Conservation (phyloP, 192 early-diverging fungal genomes). For the Spizellomyces punctatus region DNA sequence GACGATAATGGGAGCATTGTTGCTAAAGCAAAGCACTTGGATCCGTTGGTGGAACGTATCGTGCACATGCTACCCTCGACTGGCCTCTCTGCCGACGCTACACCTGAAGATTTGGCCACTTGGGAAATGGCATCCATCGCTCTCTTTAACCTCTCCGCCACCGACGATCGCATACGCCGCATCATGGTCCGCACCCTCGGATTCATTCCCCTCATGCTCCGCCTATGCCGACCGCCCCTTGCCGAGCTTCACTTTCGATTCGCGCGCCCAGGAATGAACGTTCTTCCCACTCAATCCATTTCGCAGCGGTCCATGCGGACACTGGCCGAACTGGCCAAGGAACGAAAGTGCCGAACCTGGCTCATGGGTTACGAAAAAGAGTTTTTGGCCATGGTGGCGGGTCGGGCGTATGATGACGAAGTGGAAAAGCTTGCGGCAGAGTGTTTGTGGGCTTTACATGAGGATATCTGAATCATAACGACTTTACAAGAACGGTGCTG, state of each 20-base stretch:
- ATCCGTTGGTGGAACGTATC: constrained; percentile 1
- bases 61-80: constrained; percentile 7
- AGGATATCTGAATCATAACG: not conserved
- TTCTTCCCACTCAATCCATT: constrained; percentile 6
- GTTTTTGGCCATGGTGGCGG: constrained; percentile 12
- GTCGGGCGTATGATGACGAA: not conserved
- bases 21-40: constrained; percentile 14
- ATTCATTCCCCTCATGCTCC: constrained; percentile 16
- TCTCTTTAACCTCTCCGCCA: constrained; percentile 10
- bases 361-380: constrained; percentile 1
- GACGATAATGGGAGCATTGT: constrained; percentile 59
- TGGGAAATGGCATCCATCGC: constrained; percentile 32
- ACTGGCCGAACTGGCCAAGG: constrained; percentile 4
- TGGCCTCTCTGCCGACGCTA: constrained; percentile 10
- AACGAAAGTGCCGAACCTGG: not conserved
- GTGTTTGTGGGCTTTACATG: constrained; percentile 19
- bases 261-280: not conserved
- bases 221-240: constrained; percentile 2
- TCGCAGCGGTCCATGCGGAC: constrained; percentile 25
- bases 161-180: constrained; percentile 12
- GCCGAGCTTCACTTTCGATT: not conserved
- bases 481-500: too few relatives aligned
- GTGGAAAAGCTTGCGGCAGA: constrained; percentile 22
- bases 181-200: constrained; percentile 22
- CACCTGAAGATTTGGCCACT: constrained; percentile 25